Conservation (phyloP, 1,139 yeast species). For the Keqinozyma sinolaborantium region DNA sequence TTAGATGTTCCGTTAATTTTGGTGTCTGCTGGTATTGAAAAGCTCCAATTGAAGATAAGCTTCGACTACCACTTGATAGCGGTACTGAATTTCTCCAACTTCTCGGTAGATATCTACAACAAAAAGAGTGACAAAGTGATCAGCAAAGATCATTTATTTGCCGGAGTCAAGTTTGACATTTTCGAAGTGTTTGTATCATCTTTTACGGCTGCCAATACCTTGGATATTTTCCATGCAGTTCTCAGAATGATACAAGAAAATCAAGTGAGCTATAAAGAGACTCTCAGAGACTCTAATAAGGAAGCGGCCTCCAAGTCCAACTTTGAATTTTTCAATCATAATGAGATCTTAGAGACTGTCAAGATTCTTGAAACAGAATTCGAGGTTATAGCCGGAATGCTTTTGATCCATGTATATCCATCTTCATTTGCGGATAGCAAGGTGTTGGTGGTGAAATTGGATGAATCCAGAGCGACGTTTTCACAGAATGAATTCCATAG, state of each 20-base stretch:
- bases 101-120: constrained; percentile 62
- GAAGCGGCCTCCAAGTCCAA: constrained; percentile 5
- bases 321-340: constrained; percentile 14
- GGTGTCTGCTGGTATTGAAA: constrained; percentile 54
- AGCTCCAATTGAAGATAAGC: constrained; percentile 57
- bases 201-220: constrained; percentile 75
- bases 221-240: constrained; percentile 73
- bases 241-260: constrained; percentile 73
- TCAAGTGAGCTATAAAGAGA: constrained; percentile 68
- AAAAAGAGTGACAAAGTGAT: constrained; percentile 49
- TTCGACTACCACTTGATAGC: constrained; percentile 86
- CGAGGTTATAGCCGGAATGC: constrained; percentile 52
- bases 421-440: constrained; percentile 72
- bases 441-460: constrained; percentile 62
- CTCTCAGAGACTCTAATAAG: constrained; percentile 50
- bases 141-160: constrained; percentile 61
- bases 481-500: constrained; percentile 50
- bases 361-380: constrained; percentile 55
- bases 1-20: constrained; percentile 67
- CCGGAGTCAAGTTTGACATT: constrained; percentile 51
- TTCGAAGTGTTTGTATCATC: constrained; percentile 72
- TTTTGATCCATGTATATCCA: constrained; percentile 69
- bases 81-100: constrained; percentile 49
- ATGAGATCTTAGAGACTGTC: constrained; percentile 34
- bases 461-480: constrained; percentile 57